Evolutionary conservation across 257 asterid genomes (phyloP), one percentile per base, ranked within the genome.

Genomic region (Thymus quinquecostatus): DNA sequence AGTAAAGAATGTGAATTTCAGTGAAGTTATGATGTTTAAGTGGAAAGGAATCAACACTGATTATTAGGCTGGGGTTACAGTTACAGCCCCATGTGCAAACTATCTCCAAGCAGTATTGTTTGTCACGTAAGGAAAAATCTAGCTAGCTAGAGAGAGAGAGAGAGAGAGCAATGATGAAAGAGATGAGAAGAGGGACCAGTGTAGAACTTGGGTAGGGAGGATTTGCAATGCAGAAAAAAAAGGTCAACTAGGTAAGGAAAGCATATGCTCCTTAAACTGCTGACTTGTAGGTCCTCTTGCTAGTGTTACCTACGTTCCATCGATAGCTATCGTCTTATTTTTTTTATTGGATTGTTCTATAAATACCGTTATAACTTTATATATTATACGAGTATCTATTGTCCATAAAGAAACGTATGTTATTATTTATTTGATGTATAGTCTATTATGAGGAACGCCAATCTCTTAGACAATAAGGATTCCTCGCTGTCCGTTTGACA

Each of bases 101-200:
- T 76, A 77, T 86, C 82, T 68, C 49, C 65, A 63, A 21, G 66
- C 75, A 59, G 53, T 43, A 75, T 73, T 64, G 58, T 81, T 79
- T 74, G 71, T 75, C 81, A 58, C 56, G 60, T 65, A 63, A 71
- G 66, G 57, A 58, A 79, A 79, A 72, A 64, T 56, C 30, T 71
- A 59, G 49, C 43, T 63, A 54, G 66, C 66, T 61, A 68, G 62
- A 73, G 56, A 56, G 60, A 45, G 21, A 36, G 58, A 33, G 53
- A 27, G 69, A 63, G n/a, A 47, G n/a, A 62, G 13, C 1, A 13
- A 60, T 6, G 56, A 68, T 57, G 67, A 72, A 76, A 77, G 81
- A n/a, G 87, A 85, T 82, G 47, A 75, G 78, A 73, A 75, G 80
- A 66, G 88, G 93, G 96, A 85, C 93, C 93, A 80, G 78, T 61